A percentile compares a stretch with the other conserved stretches of the same genome.
Conservation (phyloP, 805 yeast species). For the Zygoascus tannicola region DNA sequence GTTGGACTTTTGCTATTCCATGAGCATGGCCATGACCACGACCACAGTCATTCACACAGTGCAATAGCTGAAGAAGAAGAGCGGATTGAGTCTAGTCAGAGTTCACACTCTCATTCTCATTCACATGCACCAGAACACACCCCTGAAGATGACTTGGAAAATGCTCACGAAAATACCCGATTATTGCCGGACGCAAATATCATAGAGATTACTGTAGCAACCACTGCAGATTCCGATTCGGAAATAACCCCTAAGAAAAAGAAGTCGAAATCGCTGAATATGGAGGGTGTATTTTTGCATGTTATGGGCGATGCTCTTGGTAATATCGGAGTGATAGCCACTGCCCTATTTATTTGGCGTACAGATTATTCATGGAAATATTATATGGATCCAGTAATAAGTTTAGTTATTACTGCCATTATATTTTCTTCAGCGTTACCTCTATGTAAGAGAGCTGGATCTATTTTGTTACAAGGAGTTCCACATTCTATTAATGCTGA, state of each 20-base stretch:
- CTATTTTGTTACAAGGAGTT: conserved; percentile 85
- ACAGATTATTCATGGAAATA: conserved; percentile 83
- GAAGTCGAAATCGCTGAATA: conserved; percentile 63
- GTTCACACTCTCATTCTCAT: conserved; percentile 17
- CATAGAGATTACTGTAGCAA: conserved; percentile 1
- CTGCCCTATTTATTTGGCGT: conserved; percentile 91
- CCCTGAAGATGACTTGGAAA: conserved; percentile 2
- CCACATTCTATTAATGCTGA: conserved; percentile 78
- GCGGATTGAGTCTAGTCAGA: conserved; percentile 7
- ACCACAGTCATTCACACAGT: conserved; percentile 18
- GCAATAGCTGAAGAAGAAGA: conserved; percentile 20
- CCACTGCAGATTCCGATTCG: background rate
- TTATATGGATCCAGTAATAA: conserved; percentile 78
- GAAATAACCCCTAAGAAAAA: conserved; percentile 12
- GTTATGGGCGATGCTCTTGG: conserved; percentile 96
- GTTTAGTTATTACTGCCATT: conserved; percentile 75
- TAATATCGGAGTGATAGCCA: conserved; percentile 80
- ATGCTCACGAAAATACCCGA: background rate
- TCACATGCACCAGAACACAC: conserved; percentile 6
- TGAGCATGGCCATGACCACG: conserved; percentile 58
- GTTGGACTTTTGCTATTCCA: conserved; percentile 83
- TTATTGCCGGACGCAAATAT: conserved; percentile 4
- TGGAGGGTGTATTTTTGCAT: conserved; percentile 95
- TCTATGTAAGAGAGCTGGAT: conserved; percentile 73
- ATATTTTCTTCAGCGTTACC: conserved; percentile 91